Conservation (phyloP, 2,329 filamentous ascomycete species). For the Colletotrichum sp. region DNA sequence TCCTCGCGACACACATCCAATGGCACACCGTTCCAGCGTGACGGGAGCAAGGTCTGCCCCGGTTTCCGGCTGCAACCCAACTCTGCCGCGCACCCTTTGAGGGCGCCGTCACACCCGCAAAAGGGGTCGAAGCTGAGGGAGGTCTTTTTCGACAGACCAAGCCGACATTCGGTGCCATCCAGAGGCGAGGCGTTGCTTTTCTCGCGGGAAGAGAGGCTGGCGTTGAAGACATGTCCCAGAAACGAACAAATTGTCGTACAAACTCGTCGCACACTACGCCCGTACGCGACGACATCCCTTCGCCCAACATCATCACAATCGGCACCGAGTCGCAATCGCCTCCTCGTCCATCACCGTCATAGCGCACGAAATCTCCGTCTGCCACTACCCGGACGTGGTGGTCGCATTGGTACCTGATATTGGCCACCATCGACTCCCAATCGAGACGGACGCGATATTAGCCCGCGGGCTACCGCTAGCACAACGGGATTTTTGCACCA, state of each 20-base stretch:
- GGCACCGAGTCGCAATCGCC: not conserved
- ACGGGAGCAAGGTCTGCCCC: conserved; percentile 2
- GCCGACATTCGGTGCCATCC: not conserved
- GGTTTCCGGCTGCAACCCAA: conserved; percentile 4
- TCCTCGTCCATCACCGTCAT: not conserved
- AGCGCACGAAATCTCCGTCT: not conserved
- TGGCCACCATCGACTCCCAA: not conserved
- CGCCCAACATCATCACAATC: not conserved
- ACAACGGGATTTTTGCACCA: not conserved
- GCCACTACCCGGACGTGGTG: not conserved
- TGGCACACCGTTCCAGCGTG: not conserved
- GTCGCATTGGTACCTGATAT: conserved; percentile 1
- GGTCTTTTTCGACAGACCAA: not conserved
- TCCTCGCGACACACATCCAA: not conserved
- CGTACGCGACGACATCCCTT: not conserved
- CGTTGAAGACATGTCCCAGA: not conserved
- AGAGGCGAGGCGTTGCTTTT: not conserved
- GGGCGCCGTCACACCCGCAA: not conserved
- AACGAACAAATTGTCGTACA: not conserved
- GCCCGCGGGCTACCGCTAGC: not conserved
- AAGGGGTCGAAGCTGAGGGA: not conserved
- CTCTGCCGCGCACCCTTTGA: not conserved
- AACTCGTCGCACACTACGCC: not conserved
- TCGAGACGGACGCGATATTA: not conserved
- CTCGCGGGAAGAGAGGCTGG: not conserved